Evolutionary conservation across 257 asterid genomes (phyloP), one percentile per base, ranked within the genome.

Genomic region (Asclepias syriaca): DNA sequence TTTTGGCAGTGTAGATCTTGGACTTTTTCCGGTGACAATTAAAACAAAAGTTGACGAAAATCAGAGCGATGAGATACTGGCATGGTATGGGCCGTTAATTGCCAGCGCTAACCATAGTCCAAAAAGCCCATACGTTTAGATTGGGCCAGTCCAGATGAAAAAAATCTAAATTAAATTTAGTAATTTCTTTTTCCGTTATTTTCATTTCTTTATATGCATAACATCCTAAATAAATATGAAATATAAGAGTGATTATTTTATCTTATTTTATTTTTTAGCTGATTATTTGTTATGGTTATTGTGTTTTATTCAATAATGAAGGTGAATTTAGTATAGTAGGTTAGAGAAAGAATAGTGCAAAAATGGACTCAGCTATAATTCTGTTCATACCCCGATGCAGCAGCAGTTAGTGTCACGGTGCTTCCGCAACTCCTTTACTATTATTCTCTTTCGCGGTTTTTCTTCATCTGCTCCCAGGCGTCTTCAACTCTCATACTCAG

Each of bases 331-430:
- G 39, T 34, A 34, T 34, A 0, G 39, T 34, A 34, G 39, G 39
- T 34, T 4, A 3, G 39, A 34, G 2, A 34, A 34, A 34, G 6
- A 34, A 34, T 34, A 2, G 39, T 34, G 39, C n/a, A 13, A 24
- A 5, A 12, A 13, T 59, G 65, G 13, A 59, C n/a, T 11, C 65
- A 2, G 11, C 65, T 59, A 14, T 29, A 59, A 34, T 66, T 34
- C 39, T 3, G 39, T 34, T 34, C 22, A 22, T 43, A 24, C 43
- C 1, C 43, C 24, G 49, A 57, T 73, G 82, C 77, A 32, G 77
- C 76, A 40, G 77, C 74, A 49, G 70, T 80, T 80, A 81, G 84
- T 86, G 94, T 78, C 89, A 77, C 56, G 64, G 74, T 73, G 77
- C 61, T 77, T 81, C 3, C 82, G 80, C 73, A 82, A 77, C 81